Evolutionary conservation across 2,329 filamentous ascomycete species (phyloP), one percentile per base, ranked within the genome.

Genomic region (Phyllosticta ampelicida): DNA sequence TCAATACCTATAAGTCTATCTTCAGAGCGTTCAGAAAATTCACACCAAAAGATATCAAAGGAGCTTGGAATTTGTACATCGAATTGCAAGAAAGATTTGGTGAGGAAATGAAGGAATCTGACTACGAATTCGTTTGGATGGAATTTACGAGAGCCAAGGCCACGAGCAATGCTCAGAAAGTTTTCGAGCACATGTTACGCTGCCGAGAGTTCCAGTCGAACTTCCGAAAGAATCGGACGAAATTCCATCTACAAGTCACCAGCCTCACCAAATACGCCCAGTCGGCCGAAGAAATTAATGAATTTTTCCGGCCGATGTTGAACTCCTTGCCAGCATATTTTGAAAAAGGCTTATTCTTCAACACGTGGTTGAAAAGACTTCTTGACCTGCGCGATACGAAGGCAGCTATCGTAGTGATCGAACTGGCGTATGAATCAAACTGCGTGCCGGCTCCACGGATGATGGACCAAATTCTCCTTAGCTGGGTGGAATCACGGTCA

Each of bases 321-420:
- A 76, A 77, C 4, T 67, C 76, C 26, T 67, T 86, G 19, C 83
- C 83, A 4, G 74, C 77, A 51, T 53, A 59, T 8, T 71, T 70
- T 54, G 94, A 95, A n/a, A 53, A 48, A 70, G 85, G 86, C 62
- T 92, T 90, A 71, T 89, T 96, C 71, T 87, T 90, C 63, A 87
- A 86, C 30, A 91, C 89, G 65, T 96, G 90, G 91, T 80, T 95
- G 66, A 92, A 92, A 71, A 84, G 87, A 54, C 80, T 95, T 9
- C 87, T 95, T 58, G 86, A 85, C 16, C 81, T 85, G 60, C 78
- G 65, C 67, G 72, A 65, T 5, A 67, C 71, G 3, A 81, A 87
- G 59, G 86, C 86, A 1, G 89, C 89, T 2, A 78, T 82, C 55
- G 81, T 83, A 60, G 88, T 95, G 9, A 76, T 94, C 26, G 80